A percentile compares a stretch with the other conserved stretches of the same genome.
Conservation (phyloP, 129 eudicot genomes). For the Helianthus tuberosus region DNA sequence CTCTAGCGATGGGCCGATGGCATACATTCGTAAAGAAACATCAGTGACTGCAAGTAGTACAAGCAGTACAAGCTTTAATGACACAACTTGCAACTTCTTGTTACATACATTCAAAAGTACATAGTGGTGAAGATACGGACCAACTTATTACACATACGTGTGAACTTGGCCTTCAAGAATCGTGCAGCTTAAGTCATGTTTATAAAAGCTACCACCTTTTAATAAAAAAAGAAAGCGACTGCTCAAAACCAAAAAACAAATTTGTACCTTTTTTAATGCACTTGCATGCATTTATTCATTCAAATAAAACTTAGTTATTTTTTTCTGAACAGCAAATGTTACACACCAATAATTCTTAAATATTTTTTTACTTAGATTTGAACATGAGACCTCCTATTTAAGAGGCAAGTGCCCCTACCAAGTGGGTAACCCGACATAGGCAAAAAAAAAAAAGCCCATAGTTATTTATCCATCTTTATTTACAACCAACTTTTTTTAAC, state of each 20-base stretch:
- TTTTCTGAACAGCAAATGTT: too few relatives aligned
- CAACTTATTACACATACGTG: slow-evolving; percentile 21
- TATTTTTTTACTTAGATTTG: too few relatives aligned
- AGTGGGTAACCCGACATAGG: too few relatives aligned
- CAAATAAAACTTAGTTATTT: too few relatives aligned
- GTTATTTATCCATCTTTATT: too few relatives aligned
- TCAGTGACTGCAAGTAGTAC: neutral
- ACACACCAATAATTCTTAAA: too few relatives aligned
- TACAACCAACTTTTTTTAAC: too few relatives aligned
- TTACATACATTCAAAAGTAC: slow-evolving; percentile 8
- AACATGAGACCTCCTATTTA: too few relatives aligned
- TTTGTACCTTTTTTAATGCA: neutral
- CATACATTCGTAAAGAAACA: neutral
- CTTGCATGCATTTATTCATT: neutral
- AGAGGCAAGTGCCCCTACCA: too few relatives aligned
- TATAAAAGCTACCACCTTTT: slow-evolving; percentile 32
- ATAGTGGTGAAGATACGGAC: slow-evolving; percentile 28
- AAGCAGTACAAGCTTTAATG: slow-evolving; percentile 15
- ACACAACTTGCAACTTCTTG: slow-evolving; percentile 25
- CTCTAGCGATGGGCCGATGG: too few relatives aligned
- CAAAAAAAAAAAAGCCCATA: too few relatives aligned
- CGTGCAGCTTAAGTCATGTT: slow-evolving; percentile 34
- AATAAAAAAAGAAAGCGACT: slow-evolving; percentile 25
- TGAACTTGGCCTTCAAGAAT: slow-evolving; percentile 34
- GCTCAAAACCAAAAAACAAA: neutral